phyloP scores from a whole-genome alignment of 257 asterid genomes.

The Osmanthus fragrans region DNA sequence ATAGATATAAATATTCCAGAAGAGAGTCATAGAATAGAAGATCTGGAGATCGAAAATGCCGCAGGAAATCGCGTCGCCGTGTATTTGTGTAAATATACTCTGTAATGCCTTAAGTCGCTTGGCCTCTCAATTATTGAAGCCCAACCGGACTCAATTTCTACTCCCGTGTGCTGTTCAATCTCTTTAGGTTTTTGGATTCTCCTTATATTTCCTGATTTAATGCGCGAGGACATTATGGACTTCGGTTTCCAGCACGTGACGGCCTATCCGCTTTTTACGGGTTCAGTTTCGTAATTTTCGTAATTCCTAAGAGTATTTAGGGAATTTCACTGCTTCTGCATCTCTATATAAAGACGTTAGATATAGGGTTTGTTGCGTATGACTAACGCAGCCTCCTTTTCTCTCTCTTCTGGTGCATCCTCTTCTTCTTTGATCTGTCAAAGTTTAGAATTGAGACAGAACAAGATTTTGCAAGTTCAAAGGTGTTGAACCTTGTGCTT shows the following conservation, averaged over 20 bases:
- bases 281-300: background rate
- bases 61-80: background rate
- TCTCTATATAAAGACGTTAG: background rate
- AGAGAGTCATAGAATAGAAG: too few species aligned
- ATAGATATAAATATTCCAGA: too few species aligned
- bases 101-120: too few species aligned
- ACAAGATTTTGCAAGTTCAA: background rate
- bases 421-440: background rate
- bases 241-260: background rate
- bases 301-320: background rate
- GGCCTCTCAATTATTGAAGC: too few species aligned
- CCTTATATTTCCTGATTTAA: background rate
- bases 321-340: background rate
- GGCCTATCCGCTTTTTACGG: background rate
- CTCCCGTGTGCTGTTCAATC: background rate
- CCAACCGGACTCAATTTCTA: background rate
- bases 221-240: background rate
- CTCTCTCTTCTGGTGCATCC: background rate
- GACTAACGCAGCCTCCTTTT: background rate
- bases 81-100: background rate
- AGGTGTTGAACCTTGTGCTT: background rate
- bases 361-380: background rate
- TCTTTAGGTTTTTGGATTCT: background rate
- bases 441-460: too few species aligned
- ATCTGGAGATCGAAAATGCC: too few species aligned